Evolutionary conservation across 2,329 filamentous ascomycete genomes (phyloP).

Genomic region (Byssothecium circinans): DNA sequence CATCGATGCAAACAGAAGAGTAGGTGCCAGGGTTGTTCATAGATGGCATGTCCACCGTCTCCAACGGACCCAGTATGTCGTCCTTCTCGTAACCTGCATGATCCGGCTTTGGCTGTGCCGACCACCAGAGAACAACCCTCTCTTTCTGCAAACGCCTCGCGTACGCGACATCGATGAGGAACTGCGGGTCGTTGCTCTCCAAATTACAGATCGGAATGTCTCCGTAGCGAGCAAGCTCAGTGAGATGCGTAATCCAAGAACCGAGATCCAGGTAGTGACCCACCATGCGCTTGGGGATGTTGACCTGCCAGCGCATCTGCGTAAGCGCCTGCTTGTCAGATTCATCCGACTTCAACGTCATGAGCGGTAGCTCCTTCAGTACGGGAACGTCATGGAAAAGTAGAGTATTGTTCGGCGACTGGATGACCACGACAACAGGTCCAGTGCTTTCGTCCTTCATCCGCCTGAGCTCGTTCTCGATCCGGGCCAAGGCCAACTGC

Average conservation of each 20-base stretch:
- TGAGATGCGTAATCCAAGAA: slow-evolving; percentile 86
- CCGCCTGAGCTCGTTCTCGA: slow-evolving; percentile 86
- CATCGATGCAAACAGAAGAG: slow-evolving; percentile 91
- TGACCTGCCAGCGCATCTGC: slow-evolving; percentile 89
- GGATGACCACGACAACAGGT: slow-evolving; percentile 82
- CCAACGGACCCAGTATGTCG: slow-evolving; percentile 78
- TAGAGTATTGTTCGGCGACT: slow-evolving; percentile 81
- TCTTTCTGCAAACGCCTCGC: slow-evolving; percentile 86
- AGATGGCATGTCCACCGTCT: slow-evolving; percentile 86
- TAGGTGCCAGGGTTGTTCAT: slow-evolving; percentile 94
- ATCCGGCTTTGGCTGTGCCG: slow-evolving; percentile 79
- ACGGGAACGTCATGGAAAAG: slow-evolving; percentile 83
- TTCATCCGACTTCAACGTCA: slow-evolving; percentile 79
- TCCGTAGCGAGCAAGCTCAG: slow-evolving; percentile 85
- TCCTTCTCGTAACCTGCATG: slow-evolving; percentile 96
- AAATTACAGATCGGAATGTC: slow-evolving; percentile 95
- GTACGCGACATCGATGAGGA: slow-evolving; percentile 94
- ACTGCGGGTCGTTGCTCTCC: slow-evolving; percentile 89
- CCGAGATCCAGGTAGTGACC: slow-evolving; percentile 91
- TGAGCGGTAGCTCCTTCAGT: slow-evolving; percentile 79
- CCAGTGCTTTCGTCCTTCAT: slow-evolving; percentile 81
- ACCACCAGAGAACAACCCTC: slow-evolving; percentile 98
- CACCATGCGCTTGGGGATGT: slow-evolving; percentile 82
- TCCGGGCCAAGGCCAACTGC: slow-evolving; percentile 83
- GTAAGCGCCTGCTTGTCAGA: slow-evolving; percentile 83